Percentiles rank a stretch among this genome's conserved stretches.
phyloP scores from a whole-genome alignment of 2,329 filamentous ascomycete species.

The Pyricularia grisea region DNA sequence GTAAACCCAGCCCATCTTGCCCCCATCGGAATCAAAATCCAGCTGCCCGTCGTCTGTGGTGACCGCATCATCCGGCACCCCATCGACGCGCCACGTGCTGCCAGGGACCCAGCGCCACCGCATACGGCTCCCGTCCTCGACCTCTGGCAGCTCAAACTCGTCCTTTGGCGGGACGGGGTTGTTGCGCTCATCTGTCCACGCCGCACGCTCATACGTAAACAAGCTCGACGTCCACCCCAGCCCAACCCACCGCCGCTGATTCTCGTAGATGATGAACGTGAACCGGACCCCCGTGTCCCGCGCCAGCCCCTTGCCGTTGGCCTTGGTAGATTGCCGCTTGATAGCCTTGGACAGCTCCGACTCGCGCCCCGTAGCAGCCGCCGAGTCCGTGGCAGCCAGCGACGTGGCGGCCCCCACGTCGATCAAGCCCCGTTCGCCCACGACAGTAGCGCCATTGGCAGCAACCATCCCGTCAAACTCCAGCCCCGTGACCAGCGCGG shows the following conservation, averaged over 20 bases:
- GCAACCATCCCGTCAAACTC: constrained; percentile 47
- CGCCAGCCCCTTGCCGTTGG: constrained; percentile 13
- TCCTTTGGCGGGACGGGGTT: constrained; percentile 71
- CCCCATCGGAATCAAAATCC: constrained; percentile 50
- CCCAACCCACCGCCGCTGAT: constrained; percentile 89
- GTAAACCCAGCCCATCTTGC: constrained; percentile 82
- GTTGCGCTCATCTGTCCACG: constrained; percentile 95
- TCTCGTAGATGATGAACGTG: constrained; percentile 94
- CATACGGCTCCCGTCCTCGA: constrained; percentile 49
- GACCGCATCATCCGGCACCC: constrained; percentile 45
- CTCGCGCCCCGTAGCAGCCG: constrained; percentile 21
- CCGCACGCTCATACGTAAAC: constrained; percentile 78
- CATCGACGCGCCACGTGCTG: constrained; percentile 81
- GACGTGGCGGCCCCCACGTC: constrained; percentile 34
- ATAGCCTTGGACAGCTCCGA: constrained; percentile 38
- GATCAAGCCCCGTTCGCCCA: constrained; percentile 25
- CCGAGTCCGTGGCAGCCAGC: constrained; percentile 10
- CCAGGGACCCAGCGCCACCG: constrained; percentile 71
- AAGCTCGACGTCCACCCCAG: constrained; percentile 90
- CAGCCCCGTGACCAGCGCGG: constrained; percentile 70
- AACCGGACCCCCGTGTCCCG: constrained; percentile 78
- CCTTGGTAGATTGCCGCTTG: constrained; percentile 19
- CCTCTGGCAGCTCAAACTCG: constrained; percentile 52
- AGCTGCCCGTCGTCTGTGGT: constrained; percentile 16
- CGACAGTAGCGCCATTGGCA: constrained; percentile 13